phyloP scores from a whole-genome alignment of 805 yeast species.

The Pichia exigua region DNA sequence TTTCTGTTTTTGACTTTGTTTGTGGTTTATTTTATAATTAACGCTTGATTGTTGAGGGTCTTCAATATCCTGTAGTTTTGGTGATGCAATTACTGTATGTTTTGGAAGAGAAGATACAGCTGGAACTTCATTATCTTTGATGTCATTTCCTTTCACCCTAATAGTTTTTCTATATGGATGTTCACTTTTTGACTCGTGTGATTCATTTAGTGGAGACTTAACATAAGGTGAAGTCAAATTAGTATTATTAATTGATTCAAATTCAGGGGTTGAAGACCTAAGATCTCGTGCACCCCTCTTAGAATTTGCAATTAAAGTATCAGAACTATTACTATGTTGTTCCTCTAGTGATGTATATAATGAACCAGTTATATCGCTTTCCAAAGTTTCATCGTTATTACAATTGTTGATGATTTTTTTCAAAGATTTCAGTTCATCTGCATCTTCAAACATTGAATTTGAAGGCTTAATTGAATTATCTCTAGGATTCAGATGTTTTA shows the following conservation, averaged over 20 bases:
- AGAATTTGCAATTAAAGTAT: neutral
- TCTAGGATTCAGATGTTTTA: constrained; percentile 6
- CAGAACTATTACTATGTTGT: neutral
- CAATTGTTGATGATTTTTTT: neutral
- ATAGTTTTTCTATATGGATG: neutral
- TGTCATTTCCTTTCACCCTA: neutral
- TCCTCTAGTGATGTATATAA: constrained; percentile 4
- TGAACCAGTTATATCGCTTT: constrained; percentile 6
- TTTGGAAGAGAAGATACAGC: neutral
- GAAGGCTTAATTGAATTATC: neutral
- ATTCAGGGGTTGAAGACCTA: neutral
- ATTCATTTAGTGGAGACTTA: neutral
- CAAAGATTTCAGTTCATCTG: constrained; percentile 14
- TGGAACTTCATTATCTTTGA: neutral
- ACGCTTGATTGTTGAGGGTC: neutral
- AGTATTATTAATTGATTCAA: neutral
- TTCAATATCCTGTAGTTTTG: neutral
- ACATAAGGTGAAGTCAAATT: neutral
- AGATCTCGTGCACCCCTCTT: neutral
- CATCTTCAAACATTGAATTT: constrained; percentile 23
- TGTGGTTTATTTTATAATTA: neutral
- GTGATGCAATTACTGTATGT: neutral
- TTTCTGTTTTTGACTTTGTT: constrained; percentile 1
- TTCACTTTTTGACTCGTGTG: neutral
- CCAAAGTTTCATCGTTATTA: constrained; percentile 7